These are phyloP conservation scores for Croton setiger DNA, from an alignment of 441 rosid genomes.

Conservation along the genomic window DNA sequence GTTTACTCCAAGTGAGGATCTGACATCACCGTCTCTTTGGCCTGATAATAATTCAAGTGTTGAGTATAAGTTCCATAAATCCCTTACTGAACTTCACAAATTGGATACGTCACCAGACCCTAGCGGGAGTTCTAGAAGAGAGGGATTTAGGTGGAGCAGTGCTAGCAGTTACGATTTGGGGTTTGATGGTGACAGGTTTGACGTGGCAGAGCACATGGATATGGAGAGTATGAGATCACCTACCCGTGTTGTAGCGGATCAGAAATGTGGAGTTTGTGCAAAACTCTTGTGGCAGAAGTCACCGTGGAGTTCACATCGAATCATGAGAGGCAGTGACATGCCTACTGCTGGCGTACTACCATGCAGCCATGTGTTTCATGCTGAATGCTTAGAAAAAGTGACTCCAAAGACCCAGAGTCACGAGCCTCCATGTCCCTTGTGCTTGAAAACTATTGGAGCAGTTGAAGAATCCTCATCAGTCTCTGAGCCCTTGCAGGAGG, in stretches of 20 bases:
- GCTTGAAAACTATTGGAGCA: conserved; percentile 46
- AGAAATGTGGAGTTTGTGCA: conserved; percentile 78
- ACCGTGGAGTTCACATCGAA: conserved; percentile 80
- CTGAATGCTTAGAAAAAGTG: conserved; percentile 85
- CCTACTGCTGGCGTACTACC: conserved; percentile 72
- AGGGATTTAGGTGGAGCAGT: conserved; percentile 72
- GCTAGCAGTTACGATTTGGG: conserved; percentile 65
- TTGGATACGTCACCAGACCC: conserved; percentile 53
- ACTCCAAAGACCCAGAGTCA: conserved; percentile 56
- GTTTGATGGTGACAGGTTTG: conserved; percentile 51
- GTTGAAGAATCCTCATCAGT: conserved; percentile 41
- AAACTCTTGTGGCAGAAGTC: conserved; percentile 71
- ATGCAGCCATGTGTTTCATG: conserved; percentile 84
- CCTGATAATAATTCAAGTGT: conserved; percentile 36
- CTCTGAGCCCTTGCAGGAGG: conserved; percentile 67
- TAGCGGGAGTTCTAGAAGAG: conserved; percentile 62
- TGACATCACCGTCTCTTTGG: conserved; percentile 48
- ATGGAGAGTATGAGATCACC: conserved; percentile 39
- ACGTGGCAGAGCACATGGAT: conserved; percentile 40
- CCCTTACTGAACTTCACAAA: conserved; percentile 47
- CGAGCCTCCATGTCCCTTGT: conserved; percentile 81
- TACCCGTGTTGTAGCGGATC: conserved; percentile 24
- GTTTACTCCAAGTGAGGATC: conserved; percentile 47
- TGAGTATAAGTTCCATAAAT: conserved; percentile 47
- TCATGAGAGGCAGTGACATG: conserved; percentile 71